Percentiles rank a stretch among this genome's conserved stretches.
phyloP scores from a whole-genome alignment of 345 rosid genomes.

The Cardamine occulta region DNA sequence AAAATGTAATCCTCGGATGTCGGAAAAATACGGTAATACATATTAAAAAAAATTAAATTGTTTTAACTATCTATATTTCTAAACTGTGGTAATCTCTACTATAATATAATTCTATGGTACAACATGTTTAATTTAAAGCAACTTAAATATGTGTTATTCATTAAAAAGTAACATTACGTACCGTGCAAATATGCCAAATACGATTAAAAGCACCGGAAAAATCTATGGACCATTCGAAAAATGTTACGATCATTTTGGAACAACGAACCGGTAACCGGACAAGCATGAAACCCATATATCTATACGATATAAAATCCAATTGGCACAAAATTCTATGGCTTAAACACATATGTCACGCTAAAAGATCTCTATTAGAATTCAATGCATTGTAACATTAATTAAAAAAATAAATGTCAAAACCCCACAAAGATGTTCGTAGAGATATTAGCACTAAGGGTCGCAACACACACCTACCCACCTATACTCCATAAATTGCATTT shows the following conservation, averaged over 20 bases:
- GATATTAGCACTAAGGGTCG: not conserved
- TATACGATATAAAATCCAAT: not conserved
- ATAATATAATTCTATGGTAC: too few relatives aligned
- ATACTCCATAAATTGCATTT: slow-evolving; percentile 1
- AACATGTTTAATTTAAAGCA: not conserved
- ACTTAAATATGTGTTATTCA: too few relatives aligned
- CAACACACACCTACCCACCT: not conserved
- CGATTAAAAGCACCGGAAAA: not conserved
- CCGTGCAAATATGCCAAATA: not conserved
- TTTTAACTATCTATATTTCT: too few relatives aligned
- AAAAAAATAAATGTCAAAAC: not conserved
- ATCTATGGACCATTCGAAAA: not conserved
- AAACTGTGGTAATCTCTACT: too few relatives aligned
- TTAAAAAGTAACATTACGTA: not conserved
- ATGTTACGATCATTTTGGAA: not conserved
- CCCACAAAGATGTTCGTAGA: slow-evolving; percentile 6
- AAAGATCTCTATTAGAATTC: too few relatives aligned
- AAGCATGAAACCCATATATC: not conserved
- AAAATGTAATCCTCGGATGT: too few relatives aligned
- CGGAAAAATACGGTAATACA: not conserved
- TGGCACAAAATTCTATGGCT: not conserved
- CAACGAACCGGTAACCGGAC: not conserved
- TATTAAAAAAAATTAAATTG: not conserved
- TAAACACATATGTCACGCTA: not conserved
- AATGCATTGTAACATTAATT: not conserved